A percentile compares a stretch with the other conserved stretches of the same genome.
phyloP scores from a whole-genome alignment of 257 asterid genomes.

The Solanum rostratum region DNA sequence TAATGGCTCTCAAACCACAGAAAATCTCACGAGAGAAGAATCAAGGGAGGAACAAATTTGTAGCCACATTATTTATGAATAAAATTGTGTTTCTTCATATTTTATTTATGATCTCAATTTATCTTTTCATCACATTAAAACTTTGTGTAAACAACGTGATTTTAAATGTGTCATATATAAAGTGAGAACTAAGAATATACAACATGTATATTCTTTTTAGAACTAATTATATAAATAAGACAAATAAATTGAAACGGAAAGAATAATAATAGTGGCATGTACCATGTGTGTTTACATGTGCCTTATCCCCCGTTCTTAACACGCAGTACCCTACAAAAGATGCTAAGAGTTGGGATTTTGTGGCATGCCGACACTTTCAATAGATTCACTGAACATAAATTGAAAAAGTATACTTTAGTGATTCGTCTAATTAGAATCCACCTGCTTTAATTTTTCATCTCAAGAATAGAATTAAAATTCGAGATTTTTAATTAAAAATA shows the following conservation, averaged over 20 bases:
- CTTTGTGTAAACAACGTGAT: too few species aligned
- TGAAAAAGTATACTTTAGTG: not conserved
- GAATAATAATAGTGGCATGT: not conserved
- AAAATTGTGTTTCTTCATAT: too few species aligned
- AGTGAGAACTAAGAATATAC: too few species aligned
- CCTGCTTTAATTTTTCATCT: not conserved
- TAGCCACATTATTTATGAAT: too few species aligned
- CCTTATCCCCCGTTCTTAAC: not conserved
- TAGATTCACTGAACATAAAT: not conserved
- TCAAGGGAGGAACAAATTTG: too few species aligned
- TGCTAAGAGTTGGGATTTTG: not conserved
- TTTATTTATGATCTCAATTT: too few species aligned
- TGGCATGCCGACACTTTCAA: not conserved
- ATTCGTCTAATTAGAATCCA: not conserved
- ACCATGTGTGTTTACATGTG: not conserved
- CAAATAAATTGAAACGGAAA: not conserved
- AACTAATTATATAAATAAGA: too few species aligned
- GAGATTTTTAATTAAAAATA: rapidly evolving
- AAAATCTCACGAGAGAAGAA: too few species aligned
- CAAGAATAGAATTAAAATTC: not conserved
- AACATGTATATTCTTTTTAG: too few species aligned
- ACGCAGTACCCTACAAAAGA: not conserved
- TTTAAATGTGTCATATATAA: too few species aligned
- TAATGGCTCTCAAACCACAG: too few species aligned
- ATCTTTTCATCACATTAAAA: too few species aligned